Evolutionary conservation across 1,284 basidiomycete species (phyloP).

Genomic region (Gymnopus androsaceus): DNA sequence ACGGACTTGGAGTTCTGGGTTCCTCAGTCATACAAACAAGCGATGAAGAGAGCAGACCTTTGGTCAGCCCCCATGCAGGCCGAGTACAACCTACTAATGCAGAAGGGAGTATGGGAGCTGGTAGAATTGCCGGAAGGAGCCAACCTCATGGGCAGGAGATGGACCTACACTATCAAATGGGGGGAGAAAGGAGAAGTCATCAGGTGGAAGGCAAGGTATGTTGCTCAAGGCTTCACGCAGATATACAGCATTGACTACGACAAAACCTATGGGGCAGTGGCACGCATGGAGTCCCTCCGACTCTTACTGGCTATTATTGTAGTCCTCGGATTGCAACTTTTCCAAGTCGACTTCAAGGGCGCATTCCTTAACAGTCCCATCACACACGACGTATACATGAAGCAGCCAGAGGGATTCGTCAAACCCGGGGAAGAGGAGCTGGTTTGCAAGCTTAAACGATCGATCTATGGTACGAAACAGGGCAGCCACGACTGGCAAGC

Average conservation of each 20-base stretch:
- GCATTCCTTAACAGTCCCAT: background rate
- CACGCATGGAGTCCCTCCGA: background rate
- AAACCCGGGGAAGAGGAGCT: background rate
- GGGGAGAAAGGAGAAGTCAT: slow-evolving; percentile 11
- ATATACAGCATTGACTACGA: slow-evolving; percentile 16
- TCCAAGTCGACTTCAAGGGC: background rate
- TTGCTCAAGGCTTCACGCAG: slow-evolving; percentile 21
- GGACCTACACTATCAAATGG: slow-evolving; percentile 4
- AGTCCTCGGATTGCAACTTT: background rate
- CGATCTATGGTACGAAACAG: too few relatives aligned
- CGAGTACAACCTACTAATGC: too few relatives aligned
- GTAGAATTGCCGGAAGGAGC: background rate
- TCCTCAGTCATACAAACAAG: too few relatives aligned
- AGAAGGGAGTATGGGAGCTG: too few relatives aligned
- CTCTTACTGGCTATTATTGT: background rate
- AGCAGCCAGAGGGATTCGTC: background rate
- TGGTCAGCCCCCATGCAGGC: too few relatives aligned
- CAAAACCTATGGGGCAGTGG: background rate
- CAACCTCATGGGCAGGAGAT: background rate
- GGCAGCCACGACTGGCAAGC: too few relatives aligned
- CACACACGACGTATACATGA: background rate
- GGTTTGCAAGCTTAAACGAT: too few relatives aligned
- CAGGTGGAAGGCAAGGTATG: slow-evolving; percentile 15
- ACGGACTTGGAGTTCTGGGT: too few relatives aligned
- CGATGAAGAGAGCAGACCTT: too few relatives aligned